Percentiles rank a stretch among this genome's conserved stretches.
phyloP scores from a whole-genome alignment of 2,329 filamentous ascomycete species.

The Colletotrichum gigasporum region DNA sequence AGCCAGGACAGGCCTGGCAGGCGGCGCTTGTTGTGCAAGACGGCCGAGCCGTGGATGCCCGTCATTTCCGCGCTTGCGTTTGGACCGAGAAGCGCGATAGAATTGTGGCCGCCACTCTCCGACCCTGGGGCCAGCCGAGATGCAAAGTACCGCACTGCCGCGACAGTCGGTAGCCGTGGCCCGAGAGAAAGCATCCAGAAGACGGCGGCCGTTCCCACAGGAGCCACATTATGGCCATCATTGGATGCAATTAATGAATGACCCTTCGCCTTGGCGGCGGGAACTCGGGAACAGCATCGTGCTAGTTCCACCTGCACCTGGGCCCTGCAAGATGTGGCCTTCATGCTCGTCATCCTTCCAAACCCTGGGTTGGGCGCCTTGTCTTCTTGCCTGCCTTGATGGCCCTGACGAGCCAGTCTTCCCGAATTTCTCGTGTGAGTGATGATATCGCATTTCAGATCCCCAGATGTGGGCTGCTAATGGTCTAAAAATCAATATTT shows the following conservation, averaged over 20 bases:
- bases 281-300: conserved; percentile 6
- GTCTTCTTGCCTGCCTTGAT: neutral
- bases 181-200: neutral
- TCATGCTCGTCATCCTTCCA: conserved; percentile 21
- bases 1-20: conserved; percentile 11
- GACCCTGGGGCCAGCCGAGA: neutral
- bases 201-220: neutral
- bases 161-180: neutral
- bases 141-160: too few relatives aligned
- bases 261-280: conserved; percentile 12
- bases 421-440: neutral
- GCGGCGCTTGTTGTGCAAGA: conserved; percentile 25
- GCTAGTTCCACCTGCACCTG: conserved; percentile 9
- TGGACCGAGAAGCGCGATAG: conserved; percentile 22
- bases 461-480: conserved; percentile 9
- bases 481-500: conserved; percentile 19
- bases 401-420: neutral
- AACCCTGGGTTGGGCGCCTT: too few relatives aligned
- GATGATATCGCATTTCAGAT: conserved; percentile 3
- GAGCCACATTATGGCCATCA: conserved; percentile 2
- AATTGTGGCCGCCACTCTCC: conserved; percentile 4
- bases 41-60: conserved; percentile 4
- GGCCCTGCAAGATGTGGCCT: neutral
- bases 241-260: neutral
- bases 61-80: conserved; percentile 29